phyloP scores from a whole-genome alignment of 2,329 filamentous ascomycete genomes.

The Pseudofabraea citricarpa region DNA sequence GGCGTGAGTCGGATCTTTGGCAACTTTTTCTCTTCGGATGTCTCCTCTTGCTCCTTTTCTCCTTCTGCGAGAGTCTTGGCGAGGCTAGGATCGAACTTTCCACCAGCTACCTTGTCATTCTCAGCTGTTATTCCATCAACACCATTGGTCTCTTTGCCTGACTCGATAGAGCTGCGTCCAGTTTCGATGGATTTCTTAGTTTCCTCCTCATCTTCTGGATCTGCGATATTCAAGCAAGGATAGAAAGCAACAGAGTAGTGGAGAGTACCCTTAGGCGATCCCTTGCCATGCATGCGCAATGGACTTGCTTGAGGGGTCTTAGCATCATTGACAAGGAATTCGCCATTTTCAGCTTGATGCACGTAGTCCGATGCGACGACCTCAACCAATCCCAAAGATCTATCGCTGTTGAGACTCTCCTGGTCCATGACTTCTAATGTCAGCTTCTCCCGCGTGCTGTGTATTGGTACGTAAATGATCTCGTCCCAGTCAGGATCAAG shows the following conservation, averaged over 20 bases:
- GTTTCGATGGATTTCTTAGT: conserved; percentile 29
- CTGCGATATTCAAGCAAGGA: conserved; percentile 79
- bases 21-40: conserved; percentile 41
- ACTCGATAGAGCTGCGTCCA: conserved; percentile 22
- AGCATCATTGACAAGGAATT: conserved; percentile 73
- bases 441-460: conserved; percentile 77
- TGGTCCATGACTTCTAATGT: conserved; percentile 95
- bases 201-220: conserved; percentile 80
- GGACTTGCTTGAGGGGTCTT: conserved; percentile 64
- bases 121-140: conserved; percentile 27
- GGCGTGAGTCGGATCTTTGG: conserved; percentile 75
- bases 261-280: conserved; percentile 71
- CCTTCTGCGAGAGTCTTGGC: conserved; percentile 23
- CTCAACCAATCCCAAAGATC: conserved; percentile 78
- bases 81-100: conserved; percentile 18
- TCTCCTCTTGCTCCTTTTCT: conserved; percentile 39
- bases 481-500: conserved; percentile 95
- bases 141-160: conserved; percentile 7
- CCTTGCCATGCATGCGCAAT: conserved; percentile 70
- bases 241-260: conserved; percentile 86
- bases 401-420: conserved; percentile 86
- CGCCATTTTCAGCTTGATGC: conserved; percentile 69
- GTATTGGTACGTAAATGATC: conserved; percentile 87
- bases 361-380: conserved; percentile 76
- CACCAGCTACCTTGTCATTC: conserved; percentile 34